These are phyloP conservation scores for Fusarium devonianum DNA, from an alignment of 2,329 filamentous ascomycete species.

Conservation along the genomic window DNA sequence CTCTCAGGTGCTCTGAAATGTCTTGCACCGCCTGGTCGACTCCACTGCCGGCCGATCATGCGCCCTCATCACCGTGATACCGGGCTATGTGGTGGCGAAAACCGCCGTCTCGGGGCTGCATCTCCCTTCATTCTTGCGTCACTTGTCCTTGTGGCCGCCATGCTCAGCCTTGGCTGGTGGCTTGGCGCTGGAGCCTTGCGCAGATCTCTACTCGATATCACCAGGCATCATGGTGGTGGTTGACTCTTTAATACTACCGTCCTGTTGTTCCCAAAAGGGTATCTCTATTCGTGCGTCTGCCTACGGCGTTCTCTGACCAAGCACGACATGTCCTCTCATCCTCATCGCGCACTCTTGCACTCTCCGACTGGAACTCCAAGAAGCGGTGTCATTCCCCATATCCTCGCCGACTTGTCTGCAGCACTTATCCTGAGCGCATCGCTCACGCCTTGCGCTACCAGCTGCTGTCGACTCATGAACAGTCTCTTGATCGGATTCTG, in stretches of 20 bases:
- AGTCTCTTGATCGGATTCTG: constrained; percentile 13
- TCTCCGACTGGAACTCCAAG: constrained; percentile 33
- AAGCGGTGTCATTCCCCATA: constrained; percentile 35
- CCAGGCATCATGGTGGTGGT: neutral
- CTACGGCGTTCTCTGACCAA: neutral
- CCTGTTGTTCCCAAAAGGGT: neutral
- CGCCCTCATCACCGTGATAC: constrained; percentile 24
- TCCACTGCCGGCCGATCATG: constrained; percentile 35
- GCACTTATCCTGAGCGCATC: constrained; percentile 33
- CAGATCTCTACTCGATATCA: neutral
- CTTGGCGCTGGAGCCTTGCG: constrained; percentile 20
- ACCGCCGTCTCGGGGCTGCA: constrained; percentile 1
- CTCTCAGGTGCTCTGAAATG: constrained; percentile 15
- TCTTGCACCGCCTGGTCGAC: constrained; percentile 11
- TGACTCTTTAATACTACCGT: neutral
- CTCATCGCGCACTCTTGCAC: constrained; percentile 3
- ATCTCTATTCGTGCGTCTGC: neutral
- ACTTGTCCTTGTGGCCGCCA: neutral
- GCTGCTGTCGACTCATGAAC: constrained; percentile 15
- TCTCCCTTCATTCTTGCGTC: constrained; percentile 26
- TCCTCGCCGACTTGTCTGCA: constrained; percentile 34
- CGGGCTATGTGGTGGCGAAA: constrained; percentile 32
- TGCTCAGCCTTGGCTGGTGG: constrained; percentile 19
- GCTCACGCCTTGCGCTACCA: constrained; percentile 17
- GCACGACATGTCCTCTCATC: neutral